These are phyloP conservation scores for Lentinus tigrinus DNA, from an alignment of 768 basidiomycete species.

Conservation along the genomic window DNA sequence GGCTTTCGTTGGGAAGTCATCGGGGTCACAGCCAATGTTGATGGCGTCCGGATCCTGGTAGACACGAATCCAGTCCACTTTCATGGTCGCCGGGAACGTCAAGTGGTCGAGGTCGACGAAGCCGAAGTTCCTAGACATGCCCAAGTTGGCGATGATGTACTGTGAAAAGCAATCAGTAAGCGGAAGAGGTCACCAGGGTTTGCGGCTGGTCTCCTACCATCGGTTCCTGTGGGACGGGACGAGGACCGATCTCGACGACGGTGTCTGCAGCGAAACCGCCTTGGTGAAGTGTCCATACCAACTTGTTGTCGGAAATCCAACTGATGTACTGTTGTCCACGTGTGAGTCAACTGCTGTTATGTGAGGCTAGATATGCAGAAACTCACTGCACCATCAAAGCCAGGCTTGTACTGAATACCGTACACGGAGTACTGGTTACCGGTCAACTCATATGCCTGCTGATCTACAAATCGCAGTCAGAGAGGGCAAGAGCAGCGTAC, in stretches of 20 bases:
- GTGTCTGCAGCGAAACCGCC: constrained; percentile 59
- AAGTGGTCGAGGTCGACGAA: constrained; percentile 55
- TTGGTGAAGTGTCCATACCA: constrained; percentile 70
- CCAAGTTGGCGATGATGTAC: constrained; percentile 59
- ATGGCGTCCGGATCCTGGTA: constrained; percentile 52
- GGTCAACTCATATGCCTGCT: constrained; percentile 63
- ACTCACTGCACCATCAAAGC: constrained; percentile 57
- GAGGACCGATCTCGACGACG: constrained; percentile 57
- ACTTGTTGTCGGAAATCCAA: constrained; percentile 67
- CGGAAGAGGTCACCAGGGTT: not conserved
- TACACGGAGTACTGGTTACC: constrained; percentile 63
- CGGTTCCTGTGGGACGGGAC: constrained; percentile 82
- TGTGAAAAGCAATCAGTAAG: constrained; percentile 14
- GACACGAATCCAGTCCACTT: constrained; percentile 81
- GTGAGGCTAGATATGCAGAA: not conserved
- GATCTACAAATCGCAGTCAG: constrained; percentile 43
- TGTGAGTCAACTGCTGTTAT: constrained; percentile 51
- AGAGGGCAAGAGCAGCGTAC: not conserved
- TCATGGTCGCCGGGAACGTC: constrained; percentile 57
- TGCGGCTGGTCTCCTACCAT: constrained; percentile 51
- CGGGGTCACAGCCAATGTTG: constrained; percentile 71
- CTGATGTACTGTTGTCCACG: constrained; percentile 64
- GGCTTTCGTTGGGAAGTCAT: constrained; percentile 65
- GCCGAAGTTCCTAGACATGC: constrained; percentile 64
- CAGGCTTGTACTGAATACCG: constrained; percentile 82